A percentile compares a stretch with the other conserved stretches of the same genome.
These are phyloP conservation scores for Plasmodiophora brassicae DNA, from an alignment of 208 protist genomes.

Conservation along the genomic window DNA sequence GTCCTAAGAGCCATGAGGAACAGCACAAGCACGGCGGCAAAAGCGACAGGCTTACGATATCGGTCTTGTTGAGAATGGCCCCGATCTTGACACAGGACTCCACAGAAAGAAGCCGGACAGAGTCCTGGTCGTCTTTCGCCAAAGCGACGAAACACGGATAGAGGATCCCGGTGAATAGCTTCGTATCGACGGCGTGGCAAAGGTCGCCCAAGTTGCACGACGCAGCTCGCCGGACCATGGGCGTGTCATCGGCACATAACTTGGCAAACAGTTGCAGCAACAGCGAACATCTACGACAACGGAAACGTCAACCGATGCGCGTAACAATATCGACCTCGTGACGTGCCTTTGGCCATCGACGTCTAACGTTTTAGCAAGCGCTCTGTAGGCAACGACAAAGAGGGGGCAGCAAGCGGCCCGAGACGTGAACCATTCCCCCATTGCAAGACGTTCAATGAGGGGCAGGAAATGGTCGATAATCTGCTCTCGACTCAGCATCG, in stretches of 20 bases:
- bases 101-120: slow-evolving; percentile 29
- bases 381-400: slow-evolving; percentile 7
- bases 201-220: slow-evolving; percentile 18
- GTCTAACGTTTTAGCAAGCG: not conserved
- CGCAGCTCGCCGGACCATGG: slow-evolving; percentile 39
- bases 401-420: slow-evolving; percentile 14
- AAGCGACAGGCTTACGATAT: slow-evolving; percentile 6
- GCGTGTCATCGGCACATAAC: slow-evolving; percentile 38
- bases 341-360: not conserved
- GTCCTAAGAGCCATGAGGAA: not conserved
- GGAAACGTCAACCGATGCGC: not conserved
- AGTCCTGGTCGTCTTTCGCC: slow-evolving; percentile 33
- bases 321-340: not conserved
- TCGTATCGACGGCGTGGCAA: not conserved
- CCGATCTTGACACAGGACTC: slow-evolving; percentile 27
- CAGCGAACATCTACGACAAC: not conserved
- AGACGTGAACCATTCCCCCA: slow-evolving; percentile 39
- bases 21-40: not conserved
- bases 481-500: not conserved
- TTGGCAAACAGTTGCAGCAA: slow-evolving; percentile 24
- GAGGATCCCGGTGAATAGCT: not conserved
- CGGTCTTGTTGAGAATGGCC: not conserved
- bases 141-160: slow-evolving; percentile 13
- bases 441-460: slow-evolving; percentile 35
- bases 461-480: slow-evolving; percentile 19